A percentile compares a stretch with the other conserved stretches of the same genome.
These are phyloP conservation scores for Bacterosira constricta DNA, from an alignment of 108 stramenopile species.

Conservation along the genomic window DNA sequence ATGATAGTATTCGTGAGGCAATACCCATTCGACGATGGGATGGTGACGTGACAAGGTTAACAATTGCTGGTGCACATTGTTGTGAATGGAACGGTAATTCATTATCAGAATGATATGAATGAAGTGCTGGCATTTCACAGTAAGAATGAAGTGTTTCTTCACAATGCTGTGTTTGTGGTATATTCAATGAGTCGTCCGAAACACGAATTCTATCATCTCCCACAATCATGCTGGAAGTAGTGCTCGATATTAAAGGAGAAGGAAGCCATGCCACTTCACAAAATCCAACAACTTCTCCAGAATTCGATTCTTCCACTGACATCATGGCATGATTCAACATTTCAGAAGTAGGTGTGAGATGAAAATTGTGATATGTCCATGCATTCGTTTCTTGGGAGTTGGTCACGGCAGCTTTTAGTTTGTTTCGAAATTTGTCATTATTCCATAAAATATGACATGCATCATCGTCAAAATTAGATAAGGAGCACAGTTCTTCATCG, in stretches of 20 bases:
- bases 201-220: neutral
- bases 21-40: constrained; percentile 66
- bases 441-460: constrained; percentile 48
- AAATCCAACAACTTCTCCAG: constrained; percentile 66
- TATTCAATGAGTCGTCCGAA: neutral
- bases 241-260: constrained; percentile 15
- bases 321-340: constrained; percentile 74
- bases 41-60: constrained; percentile 64
- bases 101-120: too few relatives aligned
- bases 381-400: constrained; percentile 58
- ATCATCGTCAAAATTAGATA: neutral
- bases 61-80: constrained; percentile 62
- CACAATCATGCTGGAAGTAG: neutral
- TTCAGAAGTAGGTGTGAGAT: constrained; percentile 48
- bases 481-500: constrained; percentile 10
- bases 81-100: too few relatives aligned
- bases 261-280: constrained; percentile 76
- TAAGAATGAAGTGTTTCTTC: neutral
- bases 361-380: constrained; percentile 71
- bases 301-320: constrained; percentile 55
- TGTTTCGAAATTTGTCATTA: constrained; percentile 60
- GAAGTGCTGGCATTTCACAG: neutral
- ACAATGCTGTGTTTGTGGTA: neutral
- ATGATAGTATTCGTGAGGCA: constrained; percentile 54
- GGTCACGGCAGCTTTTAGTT: constrained; percentile 43